Evolutionary conservation across 305 asterid genomes (phyloP).

Genomic region (Rubia tinctorum): DNA sequence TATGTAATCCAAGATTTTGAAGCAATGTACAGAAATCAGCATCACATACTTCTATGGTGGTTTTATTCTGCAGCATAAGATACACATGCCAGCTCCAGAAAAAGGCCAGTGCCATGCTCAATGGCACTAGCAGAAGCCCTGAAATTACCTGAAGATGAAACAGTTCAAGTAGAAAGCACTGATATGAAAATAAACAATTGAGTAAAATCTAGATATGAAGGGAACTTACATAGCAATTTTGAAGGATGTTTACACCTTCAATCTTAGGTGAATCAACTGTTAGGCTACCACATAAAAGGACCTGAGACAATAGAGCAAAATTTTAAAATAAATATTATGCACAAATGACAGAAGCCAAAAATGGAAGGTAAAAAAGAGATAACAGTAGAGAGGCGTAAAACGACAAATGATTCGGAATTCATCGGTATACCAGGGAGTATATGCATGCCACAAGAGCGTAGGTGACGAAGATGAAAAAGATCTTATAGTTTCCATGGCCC

Average conservation of each 20-base stretch:
- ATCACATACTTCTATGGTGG: constrained; percentile 72
- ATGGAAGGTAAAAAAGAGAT: background rate
- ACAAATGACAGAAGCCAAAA: background rate
- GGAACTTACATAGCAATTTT: constrained; percentile 59
- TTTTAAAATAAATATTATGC: background rate
- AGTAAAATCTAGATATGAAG: background rate
- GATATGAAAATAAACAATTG: constrained; percentile 17
- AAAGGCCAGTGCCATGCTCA: constrained; percentile 60
- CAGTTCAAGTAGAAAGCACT: constrained; percentile 24
- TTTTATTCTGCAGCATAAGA: constrained; percentile 57
- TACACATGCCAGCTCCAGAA: constrained; percentile 46
- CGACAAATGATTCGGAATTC: constrained; percentile 11
- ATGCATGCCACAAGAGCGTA: constrained; percentile 72
- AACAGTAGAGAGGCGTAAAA: background rate
- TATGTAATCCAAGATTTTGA: background rate
- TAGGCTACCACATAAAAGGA: constrained; percentile 67
- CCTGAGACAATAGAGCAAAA: constrained; percentile 38
- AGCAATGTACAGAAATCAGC: constrained; percentile 10
- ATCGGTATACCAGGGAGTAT: constrained; percentile 79
- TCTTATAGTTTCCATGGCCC: constrained; percentile 91
- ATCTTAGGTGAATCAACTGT: constrained; percentile 48
- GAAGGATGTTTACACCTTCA: constrained; percentile 40
- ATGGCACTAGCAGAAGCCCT: constrained; percentile 64
- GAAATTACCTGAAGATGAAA: constrained; percentile 63
- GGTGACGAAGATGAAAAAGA: constrained; percentile 68